Base-by-base conservation (phyloP, 1,284 basidiomycete genomes). In the Malassezia caprae region DNA sequence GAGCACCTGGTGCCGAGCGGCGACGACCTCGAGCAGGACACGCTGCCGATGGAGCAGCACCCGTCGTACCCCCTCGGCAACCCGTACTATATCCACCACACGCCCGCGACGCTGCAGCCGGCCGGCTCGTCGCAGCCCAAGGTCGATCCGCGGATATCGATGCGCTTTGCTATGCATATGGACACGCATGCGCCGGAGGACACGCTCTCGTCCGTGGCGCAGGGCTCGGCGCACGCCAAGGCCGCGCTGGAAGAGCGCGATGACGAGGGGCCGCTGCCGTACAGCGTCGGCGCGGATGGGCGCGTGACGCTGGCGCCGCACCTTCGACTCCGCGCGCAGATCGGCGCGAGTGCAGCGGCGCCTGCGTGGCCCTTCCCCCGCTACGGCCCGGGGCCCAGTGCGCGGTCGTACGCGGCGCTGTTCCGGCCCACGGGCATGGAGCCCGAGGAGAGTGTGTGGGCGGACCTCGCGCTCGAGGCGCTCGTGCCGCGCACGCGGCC, bases 1-100 rank as follows among this genome's bases (percentile, higher is more conserved):
- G 67, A 69, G 34, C 62, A 65, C 47, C 47, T 69, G n/a, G 53
- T 69, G 2, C 67, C 67, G 1, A 59, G 59, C 11, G 48, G 56
- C 4, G 50, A 63, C n/a, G 67, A 69, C 31, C 56, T 61, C 47
- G 64, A 68, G 24, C 59, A 61, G 23, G 68, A 70, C 35, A 65
- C 65, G 52, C 45, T 70, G 27, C 68, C 68, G 10, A 61, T 59
- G 6, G 68, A 70, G 30, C 63, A 66, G 51, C 68, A 70, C 48
- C 57, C 68, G 8, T 65, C 63, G 11, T 70, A 68, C 46, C 66
- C 66, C 0, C 63, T 66, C 26, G 66, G 66, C 21, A 65, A 67
- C 24, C 61, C 59, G 2, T 61, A 46, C 52, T 39, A 19, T 43
- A 44, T 60, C 28, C 49, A 49, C 43, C 53, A 51, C 28, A 35